phyloP scores from a whole-genome alignment of 2,329 filamentous ascomycete genomes.

The Tympanopsis confertula region DNA sequence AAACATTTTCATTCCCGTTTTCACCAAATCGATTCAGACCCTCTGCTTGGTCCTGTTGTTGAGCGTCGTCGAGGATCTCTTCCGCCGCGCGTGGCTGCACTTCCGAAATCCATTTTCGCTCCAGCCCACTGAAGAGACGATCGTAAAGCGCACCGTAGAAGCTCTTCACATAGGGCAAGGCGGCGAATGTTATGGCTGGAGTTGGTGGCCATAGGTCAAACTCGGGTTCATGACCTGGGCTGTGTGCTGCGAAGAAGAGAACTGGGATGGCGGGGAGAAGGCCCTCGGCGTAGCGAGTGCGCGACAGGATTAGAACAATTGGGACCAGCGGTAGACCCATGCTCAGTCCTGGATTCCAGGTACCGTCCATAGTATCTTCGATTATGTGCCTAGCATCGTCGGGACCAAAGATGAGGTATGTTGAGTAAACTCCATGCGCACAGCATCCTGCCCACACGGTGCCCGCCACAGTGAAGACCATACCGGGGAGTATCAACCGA shows the following conservation, averaged over 20 bases:
- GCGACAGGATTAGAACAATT: slow-evolving; percentile 51
- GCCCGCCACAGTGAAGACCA: slow-evolving; percentile 11
- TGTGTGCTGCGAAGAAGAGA: slow-evolving; percentile 34
- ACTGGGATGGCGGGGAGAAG: slow-evolving; percentile 52
- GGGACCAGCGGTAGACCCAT: slow-evolving; percentile 55
- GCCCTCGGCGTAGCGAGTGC: slow-evolving; percentile 49
- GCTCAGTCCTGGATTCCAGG: slow-evolving; percentile 35
- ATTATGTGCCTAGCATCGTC: slow-evolving; percentile 47
- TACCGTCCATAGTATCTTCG: slow-evolving; percentile 13
- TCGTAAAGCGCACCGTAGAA: slow-evolving; percentile 54
- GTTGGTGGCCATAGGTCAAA: slow-evolving; percentile 45
- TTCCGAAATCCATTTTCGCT: slow-evolving; percentile 49
- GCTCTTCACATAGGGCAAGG: slow-evolving; percentile 52
- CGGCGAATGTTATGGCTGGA: slow-evolving; percentile 52
- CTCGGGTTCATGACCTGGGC: slow-evolving; percentile 26
- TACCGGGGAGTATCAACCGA: slow-evolving; percentile 23
- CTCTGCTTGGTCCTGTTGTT: slow-evolving; percentile 10
- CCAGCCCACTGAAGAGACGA: slow-evolving; percentile 40
- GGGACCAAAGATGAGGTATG: slow-evolving; percentile 54
- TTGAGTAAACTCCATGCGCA: slow-evolving; percentile 47
- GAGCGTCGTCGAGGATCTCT: slow-evolving; percentile 14
- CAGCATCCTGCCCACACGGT: slow-evolving; percentile 29
- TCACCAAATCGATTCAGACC: slow-evolving; percentile 7
- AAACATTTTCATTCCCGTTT: slow-evolving; percentile 9
- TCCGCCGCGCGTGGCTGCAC: slow-evolving; percentile 42